Conservation (phyloP, 192 early-diverging fungal species). For the Gaertneriomyces semiglobifer region DNA sequence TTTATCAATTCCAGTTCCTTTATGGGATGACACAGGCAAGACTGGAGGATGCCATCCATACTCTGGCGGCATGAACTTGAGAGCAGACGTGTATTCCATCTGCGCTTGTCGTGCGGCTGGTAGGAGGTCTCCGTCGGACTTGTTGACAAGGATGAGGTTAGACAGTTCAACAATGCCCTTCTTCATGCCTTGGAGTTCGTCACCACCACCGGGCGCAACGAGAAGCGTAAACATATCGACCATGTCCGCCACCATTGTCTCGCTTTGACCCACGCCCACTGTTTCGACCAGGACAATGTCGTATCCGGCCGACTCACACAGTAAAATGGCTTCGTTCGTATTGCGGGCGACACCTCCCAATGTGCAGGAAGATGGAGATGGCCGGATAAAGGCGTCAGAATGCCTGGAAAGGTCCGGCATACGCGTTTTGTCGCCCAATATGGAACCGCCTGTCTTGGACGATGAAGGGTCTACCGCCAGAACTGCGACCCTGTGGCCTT, state of each 20-base stretch:
- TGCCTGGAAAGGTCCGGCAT: conserved; percentile 71
- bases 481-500: conserved; percentile 72
- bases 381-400: conserved; percentile 68
- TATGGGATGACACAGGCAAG: conserved; percentile 54
- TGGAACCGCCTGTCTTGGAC: conserved; percentile 72
- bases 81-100: conserved; percentile 65
- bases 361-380: conserved; percentile 71
- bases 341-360: conserved; percentile 75
- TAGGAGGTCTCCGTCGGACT: conserved; percentile 69
- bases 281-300: conserved; percentile 80
- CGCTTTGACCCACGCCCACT: conserved; percentile 83
- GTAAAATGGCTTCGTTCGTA: conserved; percentile 74
- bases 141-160: conserved; percentile 79
- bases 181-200: conserved; percentile 88
- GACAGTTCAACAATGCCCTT: conserved; percentile 84
- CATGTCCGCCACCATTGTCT: conserved; percentile 83
- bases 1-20: conserved; percentile 50
- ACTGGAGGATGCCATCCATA: conserved; percentile 30
- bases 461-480: conserved; percentile 84
- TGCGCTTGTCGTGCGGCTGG: not conserved
- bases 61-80: conserved; percentile 48
- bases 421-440: conserved; percentile 79
- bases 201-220: conserved; percentile 76
- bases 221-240: conserved; percentile 82
- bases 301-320: conserved; percentile 77